Conservation (phyloP, 2,329 filamentous ascomycete genomes). For the Chaetomium sp. region DNA sequence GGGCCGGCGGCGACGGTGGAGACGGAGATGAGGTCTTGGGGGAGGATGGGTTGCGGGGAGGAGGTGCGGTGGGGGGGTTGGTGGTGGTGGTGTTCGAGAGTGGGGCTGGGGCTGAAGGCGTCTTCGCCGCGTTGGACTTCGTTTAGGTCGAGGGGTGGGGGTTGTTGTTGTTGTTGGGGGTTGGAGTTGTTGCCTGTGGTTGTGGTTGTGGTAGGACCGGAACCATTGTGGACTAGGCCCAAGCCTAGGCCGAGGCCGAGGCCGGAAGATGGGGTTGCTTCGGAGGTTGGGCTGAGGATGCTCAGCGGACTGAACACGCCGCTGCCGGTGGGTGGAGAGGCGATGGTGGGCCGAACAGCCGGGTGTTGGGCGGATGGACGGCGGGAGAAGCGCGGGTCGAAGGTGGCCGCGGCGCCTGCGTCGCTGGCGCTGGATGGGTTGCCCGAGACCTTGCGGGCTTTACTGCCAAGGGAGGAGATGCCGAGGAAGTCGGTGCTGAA, state of each 20-base stretch:
- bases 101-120: slow-evolving; percentile 38
- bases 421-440: slow-evolving; percentile 43
- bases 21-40: slow-evolving; percentile 76
- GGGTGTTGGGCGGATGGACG: slow-evolving; percentile 48
- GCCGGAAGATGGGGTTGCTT: slow-evolving; percentile 35
- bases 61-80: not conserved
- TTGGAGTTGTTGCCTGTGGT: too few species aligned
- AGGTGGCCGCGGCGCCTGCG: slow-evolving; percentile 29
- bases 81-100: not conserved
- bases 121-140: slow-evolving; percentile 31
- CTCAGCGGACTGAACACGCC: slow-evolving; percentile 32
- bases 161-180: too few species aligned
- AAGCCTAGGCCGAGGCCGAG: not conserved
- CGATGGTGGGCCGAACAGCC: slow-evolving; percentile 35
- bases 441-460: slow-evolving; percentile 41
- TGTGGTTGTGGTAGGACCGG: too few species aligned
- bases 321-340: slow-evolving; percentile 24
- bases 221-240: not conserved
- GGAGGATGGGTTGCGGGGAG: slow-evolving; percentile 50
- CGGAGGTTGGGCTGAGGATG: slow-evolving; percentile 44
- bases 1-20: slow-evolving; percentile 88
- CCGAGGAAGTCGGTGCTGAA: slow-evolving; percentile 50
- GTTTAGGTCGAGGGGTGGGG: slow-evolving; percentile 2
- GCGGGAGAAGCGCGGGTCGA: slow-evolving; percentile 36
- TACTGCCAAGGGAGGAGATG: slow-evolving; percentile 36